Conservation (phyloP, 176 grass and related monocot genomes). For the Oryza rufipogon region DNA sequence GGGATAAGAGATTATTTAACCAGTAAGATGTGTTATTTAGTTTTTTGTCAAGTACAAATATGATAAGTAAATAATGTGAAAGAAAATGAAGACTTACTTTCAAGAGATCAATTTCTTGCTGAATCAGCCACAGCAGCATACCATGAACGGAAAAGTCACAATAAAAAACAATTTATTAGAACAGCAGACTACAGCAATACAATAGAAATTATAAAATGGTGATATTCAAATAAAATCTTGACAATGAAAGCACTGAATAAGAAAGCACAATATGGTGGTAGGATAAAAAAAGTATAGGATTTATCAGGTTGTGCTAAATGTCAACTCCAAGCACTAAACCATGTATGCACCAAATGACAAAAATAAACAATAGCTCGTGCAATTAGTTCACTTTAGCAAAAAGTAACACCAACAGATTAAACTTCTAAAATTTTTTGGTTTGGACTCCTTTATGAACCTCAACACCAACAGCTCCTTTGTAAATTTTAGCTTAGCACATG, state of each 20-base stretch:
- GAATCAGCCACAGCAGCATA: slow-evolving; percentile 44
- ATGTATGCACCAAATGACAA: slow-evolving; percentile 10
- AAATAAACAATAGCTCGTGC: not conserved
- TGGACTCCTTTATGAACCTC: not conserved
- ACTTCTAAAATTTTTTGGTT: slow-evolving; percentile 15
- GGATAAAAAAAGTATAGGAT: not conserved
- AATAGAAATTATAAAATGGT: slow-evolving; percentile 5
- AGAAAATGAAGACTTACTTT: slow-evolving; percentile 66
- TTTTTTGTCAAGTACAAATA: slow-evolving; percentile 18
- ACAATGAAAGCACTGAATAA: not conserved
- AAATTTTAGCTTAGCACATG: not conserved
- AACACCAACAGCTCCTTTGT: not conserved
- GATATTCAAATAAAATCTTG: slow-evolving; percentile 2
- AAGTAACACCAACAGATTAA: not conserved
- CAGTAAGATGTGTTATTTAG: slow-evolving; percentile 9
- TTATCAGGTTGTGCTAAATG: not conserved
- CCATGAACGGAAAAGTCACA: slow-evolving; percentile 28
- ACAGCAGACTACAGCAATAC: not conserved
- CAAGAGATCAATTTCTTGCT: slow-evolving; percentile 99
- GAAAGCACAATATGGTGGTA: not conserved
- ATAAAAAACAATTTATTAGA: slow-evolving; percentile 48
- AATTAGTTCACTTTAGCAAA: slow-evolving; percentile 19
- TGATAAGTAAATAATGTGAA: slow-evolving; percentile 12
- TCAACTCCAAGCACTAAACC: not conserved
- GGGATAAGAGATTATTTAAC: not conserved